These are phyloP conservation scores for Butyriboletus loyo DNA, from an alignment of 768 basidiomycete species.

Conservation along the genomic window DNA sequence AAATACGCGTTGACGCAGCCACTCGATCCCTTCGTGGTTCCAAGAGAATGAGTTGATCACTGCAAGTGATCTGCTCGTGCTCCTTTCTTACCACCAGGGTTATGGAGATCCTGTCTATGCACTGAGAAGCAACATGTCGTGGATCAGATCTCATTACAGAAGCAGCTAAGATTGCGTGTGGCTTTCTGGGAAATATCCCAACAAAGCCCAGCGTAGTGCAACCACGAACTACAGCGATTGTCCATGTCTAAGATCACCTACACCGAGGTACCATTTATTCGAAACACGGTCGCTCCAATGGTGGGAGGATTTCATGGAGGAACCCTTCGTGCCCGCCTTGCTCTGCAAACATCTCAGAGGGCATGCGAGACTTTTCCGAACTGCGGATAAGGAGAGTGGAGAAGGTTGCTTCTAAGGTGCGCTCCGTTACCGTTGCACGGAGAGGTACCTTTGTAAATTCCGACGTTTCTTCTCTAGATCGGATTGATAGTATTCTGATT, in stretches of 20 bases:
- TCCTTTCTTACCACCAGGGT: conserved; percentile 20
- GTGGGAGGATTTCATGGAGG: conserved; percentile 23
- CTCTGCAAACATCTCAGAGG: background rate
- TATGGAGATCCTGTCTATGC: conserved; percentile 12
- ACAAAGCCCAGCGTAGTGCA: too few relatives aligned
- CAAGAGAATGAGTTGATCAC: conserved; percentile 28
- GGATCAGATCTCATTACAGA: conserved; percentile 15
- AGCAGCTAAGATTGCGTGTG: background rate
- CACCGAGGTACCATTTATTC: background rate
- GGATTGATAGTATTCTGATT: background rate
- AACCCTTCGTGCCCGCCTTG: background rate
- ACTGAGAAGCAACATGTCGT: background rate
- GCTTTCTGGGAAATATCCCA: background rate
- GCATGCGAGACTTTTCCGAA: conserved; percentile 10
- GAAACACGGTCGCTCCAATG: background rate
- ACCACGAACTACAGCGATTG: too few relatives aligned
- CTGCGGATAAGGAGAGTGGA: conserved; percentile 4
- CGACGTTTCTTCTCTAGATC: background rate
- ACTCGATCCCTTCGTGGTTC: conserved; percentile 18
- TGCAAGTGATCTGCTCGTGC: conserved; percentile 22
- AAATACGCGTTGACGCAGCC: conserved; percentile 26
- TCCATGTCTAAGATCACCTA: background rate
- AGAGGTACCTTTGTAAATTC: background rate
- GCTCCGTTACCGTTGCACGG: background rate
- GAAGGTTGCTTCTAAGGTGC: conserved; percentile 5